These are phyloP conservation scores for Calonectria ilicicola DNA, from an alignment of 2,329 filamentous ascomycete genomes.

Conservation along the genomic window DNA sequence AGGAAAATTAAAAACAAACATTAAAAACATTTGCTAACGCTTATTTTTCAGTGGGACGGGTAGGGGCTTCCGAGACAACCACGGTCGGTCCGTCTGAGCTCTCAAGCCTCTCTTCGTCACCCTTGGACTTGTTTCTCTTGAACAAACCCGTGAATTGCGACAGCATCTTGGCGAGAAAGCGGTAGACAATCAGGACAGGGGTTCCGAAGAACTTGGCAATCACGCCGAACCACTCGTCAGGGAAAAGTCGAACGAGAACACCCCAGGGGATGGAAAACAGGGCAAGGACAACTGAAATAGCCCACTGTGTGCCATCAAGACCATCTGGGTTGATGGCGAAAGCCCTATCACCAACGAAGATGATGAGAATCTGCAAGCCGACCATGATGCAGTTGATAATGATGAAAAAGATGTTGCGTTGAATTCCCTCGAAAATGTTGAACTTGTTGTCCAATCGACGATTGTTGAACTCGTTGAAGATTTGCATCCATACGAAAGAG, in stretches of 20 bases:
- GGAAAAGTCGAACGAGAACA: slow-evolving; percentile 61
- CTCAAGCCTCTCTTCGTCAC: background rate
- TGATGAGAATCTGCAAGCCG: slow-evolving; percentile 67
- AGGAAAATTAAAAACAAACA: background rate
- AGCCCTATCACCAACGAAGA: slow-evolving; percentile 61
- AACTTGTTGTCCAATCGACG: slow-evolving; percentile 72
- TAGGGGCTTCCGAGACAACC: background rate
- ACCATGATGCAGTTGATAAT: slow-evolving; percentile 69
- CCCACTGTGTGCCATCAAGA: slow-evolving; percentile 27
- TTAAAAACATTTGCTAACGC: background rate
- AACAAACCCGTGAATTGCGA: background rate
- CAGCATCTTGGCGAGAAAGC: background rate
- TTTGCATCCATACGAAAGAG: slow-evolving; percentile 77
- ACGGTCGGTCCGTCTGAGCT: background rate
- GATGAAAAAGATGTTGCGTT: slow-evolving; percentile 69
- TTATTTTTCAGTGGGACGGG: background rate
- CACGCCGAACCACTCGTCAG: slow-evolving; percentile 49
- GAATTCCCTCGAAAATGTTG: slow-evolving; percentile 70
- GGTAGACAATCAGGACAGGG: background rate
- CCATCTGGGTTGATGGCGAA: slow-evolving; percentile 20
- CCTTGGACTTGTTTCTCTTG: background rate
- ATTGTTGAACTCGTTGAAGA: slow-evolving; percentile 76
- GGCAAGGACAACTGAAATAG: slow-evolving; percentile 46
- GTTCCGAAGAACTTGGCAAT: background rate
- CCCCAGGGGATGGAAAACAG: slow-evolving; percentile 64